Conservation (phyloP, 306 rosid species). For the Cucurbita moschata region DNA sequence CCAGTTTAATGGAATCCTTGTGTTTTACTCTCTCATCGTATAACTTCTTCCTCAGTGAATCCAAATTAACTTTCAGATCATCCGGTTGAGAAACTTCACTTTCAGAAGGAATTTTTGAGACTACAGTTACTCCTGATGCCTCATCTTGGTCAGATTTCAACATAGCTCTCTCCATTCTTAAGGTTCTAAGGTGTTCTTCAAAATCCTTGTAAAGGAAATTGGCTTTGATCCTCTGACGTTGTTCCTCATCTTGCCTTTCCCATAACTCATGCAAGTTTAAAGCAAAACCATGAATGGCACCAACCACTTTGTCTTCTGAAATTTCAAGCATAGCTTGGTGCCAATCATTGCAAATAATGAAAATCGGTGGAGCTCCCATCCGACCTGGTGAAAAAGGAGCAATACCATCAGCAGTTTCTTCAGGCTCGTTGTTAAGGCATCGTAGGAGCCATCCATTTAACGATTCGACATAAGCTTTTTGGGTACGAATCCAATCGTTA, state of each 20-base stretch:
- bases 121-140: constrained; percentile 21
- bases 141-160: constrained; percentile 36
- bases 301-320: constrained; percentile 60
- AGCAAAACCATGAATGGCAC: constrained; percentile 66
- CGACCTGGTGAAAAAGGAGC: constrained; percentile 89
- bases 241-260: constrained; percentile 88
- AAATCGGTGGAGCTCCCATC: constrained; percentile 75
- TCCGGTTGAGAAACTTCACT: constrained; percentile 73
- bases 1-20: constrained; percentile 58
- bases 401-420: constrained; percentile 76
- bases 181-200: constrained; percentile 50
- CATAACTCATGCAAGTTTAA: constrained; percentile 58
- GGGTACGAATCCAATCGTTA: constrained; percentile 74
- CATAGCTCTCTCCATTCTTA: constrained; percentile 40
- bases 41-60: constrained; percentile 57
- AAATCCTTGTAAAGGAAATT: constrained; percentile 61
- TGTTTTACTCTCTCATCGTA: constrained; percentile 72
- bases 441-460: constrained; percentile 75
- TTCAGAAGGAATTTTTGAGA: constrained; percentile 42
- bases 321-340: constrained; percentile 74
- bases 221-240: constrained; percentile 66
- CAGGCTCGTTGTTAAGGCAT: constrained; percentile 62
- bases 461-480: constrained; percentile 68
- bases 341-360: constrained; percentile 85
- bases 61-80: constrained; percentile 82